Conservation (phyloP, 148 eudicot species). For the Diospyros lotus region DNA sequence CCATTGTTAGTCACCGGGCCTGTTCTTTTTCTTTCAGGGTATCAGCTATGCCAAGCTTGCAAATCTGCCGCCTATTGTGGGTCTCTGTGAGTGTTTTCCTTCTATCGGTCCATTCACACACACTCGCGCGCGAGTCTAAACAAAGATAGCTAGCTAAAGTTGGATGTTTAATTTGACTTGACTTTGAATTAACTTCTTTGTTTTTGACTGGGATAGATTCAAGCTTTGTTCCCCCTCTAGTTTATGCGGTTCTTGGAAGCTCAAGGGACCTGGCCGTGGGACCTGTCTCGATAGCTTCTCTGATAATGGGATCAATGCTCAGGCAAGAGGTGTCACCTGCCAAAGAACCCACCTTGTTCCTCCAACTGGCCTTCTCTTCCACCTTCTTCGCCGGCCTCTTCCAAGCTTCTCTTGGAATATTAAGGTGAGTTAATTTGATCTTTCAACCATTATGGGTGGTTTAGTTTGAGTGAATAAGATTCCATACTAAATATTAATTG, state of each 20-base stretch:
- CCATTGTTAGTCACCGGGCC: too few species aligned
- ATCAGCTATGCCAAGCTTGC: slow-evolving; percentile 64
- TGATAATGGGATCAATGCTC: slow-evolving; percentile 81
- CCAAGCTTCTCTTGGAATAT: slow-evolving; percentile 74
- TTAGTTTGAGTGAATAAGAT: too few species aligned
- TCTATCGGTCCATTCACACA: background rate
- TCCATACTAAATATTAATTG: too few species aligned
- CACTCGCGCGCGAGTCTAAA: too few species aligned
- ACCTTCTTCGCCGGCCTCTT: slow-evolving; percentile 89
- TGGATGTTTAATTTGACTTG: too few species aligned
- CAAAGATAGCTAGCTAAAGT: too few species aligned
- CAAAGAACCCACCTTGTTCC: slow-evolving; percentile 53
- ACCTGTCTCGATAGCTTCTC: slow-evolving; percentile 91
- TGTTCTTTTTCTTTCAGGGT: slow-evolving; percentile 28
- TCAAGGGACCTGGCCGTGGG: slow-evolving; percentile 93
- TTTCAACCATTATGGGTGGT: background rate
- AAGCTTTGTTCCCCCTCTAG: slow-evolving; percentile 92
- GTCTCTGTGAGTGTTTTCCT: slow-evolving; percentile 40
- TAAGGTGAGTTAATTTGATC: slow-evolving; percentile 32
- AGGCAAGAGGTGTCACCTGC: slow-evolving; percentile 61
- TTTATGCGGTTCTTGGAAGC: slow-evolving; percentile 83
- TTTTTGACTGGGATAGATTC: slow-evolving; percentile 44
- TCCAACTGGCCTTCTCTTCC: slow-evolving; percentile 75
- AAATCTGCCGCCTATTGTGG: slow-evolving; percentile 58
- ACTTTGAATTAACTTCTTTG: background rate